Evolutionary conservation across 2,329 filamentous ascomycete genomes (phyloP), one percentile per base, ranked within the genome.

Genomic region (Tothia fuscella): DNA sequence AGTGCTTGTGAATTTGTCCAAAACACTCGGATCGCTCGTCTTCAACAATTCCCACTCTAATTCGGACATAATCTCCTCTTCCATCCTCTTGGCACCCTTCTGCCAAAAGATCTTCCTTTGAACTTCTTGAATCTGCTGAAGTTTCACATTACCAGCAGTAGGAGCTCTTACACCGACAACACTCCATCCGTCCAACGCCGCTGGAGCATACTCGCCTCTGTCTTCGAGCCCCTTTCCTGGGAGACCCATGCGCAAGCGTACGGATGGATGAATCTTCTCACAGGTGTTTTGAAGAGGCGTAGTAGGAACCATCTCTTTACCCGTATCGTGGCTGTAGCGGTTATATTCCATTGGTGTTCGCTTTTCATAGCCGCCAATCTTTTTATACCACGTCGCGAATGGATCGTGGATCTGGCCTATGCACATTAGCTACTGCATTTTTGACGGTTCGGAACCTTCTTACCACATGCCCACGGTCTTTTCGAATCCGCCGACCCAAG

Each of bases 221-320:
- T 71, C 68, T 29, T 61, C 51, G 33, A 62, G 47, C 4, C 67
- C 67, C 1, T 66, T 66, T 4, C 68, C 68, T 45, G 57, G 50
- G 4, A 69, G 58, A 10, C 60, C 61, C 34, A 63, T 49, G 12
- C 68, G 60, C 1, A 64, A 56, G 19, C 68, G 62, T 3, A 65
- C 67, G 5, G 57, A 65, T 4, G 68, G 60, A 50, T 72, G 68
- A 24, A 71, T 64, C 49, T 70, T 71, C 51, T 72, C 68, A 48
- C 65, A 60, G 16, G 68, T 71, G 16, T 69, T 58, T 24, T 58
- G 53, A 24, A 71, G 57, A 2, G 64, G 64, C 2, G 62, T 57
- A n/a, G 59, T 50, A 6, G 35, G 35, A 9, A 9, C 14, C 10
- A 10, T 9, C 4, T 65, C 70, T 14, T 56, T 55, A 32, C 64